Percentiles rank a stretch among this genome's conserved stretches.
phyloP scores from a whole-genome alignment of 179 eudicot species.

The Spergularia azorica region DNA sequence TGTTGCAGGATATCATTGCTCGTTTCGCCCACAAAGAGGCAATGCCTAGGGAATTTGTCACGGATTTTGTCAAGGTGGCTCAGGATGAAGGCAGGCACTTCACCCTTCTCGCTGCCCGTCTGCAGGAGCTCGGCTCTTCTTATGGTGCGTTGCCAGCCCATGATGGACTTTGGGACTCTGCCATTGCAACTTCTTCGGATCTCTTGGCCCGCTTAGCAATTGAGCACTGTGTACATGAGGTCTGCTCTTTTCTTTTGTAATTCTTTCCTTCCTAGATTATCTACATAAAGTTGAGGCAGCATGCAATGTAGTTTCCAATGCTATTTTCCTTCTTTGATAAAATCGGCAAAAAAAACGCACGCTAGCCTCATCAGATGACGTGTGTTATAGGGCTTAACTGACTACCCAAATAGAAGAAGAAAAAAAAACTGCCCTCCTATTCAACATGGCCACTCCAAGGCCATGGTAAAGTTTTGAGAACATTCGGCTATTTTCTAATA shows the following conservation, averaged over 20 bases:
- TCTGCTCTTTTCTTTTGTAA: conserved; percentile 11
- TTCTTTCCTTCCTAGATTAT: too few relatives aligned
- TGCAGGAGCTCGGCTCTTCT: conserved; percentile 75
- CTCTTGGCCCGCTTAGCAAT: conserved; percentile 83
- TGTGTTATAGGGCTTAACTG: too few relatives aligned
- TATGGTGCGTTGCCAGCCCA: conserved; percentile 96
- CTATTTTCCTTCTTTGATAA: too few relatives aligned
- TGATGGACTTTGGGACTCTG: conserved; percentile 98
- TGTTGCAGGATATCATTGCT: conserved; percentile 80
- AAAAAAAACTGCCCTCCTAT: too few relatives aligned
- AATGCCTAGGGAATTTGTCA: conserved; percentile 90
- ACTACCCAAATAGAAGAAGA: too few relatives aligned
- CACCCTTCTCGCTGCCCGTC: conserved; percentile 75
- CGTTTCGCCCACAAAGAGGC: conserved; percentile 84
- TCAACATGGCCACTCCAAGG: too few relatives aligned
- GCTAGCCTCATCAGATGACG: too few relatives aligned
- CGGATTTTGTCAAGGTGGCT: conserved; percentile 94
- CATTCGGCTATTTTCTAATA: too few relatives aligned
- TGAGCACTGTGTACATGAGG: conserved; percentile 99
- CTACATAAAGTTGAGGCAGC: too few relatives aligned
- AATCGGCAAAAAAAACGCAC: too few relatives aligned
- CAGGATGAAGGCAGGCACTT: conserved; percentile 98
- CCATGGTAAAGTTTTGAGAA: too few relatives aligned
- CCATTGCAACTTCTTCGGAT: conserved; percentile 76
- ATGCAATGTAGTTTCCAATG: too few relatives aligned